A percentile compares a stretch with the other conserved stretches of the same genome.
These are phyloP conservation scores for Circinella minor DNA, from an alignment of 371 early-diverging fungal species.

Conservation along the genomic window DNA sequence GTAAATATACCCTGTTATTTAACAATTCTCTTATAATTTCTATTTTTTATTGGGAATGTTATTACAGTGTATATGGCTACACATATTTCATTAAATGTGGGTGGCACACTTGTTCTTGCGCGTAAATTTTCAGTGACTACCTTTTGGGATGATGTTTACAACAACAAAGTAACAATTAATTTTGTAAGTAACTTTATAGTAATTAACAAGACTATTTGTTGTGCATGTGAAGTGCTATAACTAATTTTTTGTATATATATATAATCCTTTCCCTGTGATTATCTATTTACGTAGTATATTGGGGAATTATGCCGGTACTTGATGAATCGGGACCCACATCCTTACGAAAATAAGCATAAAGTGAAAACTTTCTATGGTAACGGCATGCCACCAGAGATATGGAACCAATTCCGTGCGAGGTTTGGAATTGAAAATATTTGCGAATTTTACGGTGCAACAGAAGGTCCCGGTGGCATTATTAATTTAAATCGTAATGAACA, in stretches of 20 bases:
- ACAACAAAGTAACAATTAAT: constrained; percentile 42
- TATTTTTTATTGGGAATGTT: not conserved
- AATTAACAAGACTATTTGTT: not conserved
- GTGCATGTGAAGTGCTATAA: too few relatives aligned
- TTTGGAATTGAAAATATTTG: constrained; percentile 46
- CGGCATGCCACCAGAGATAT: constrained; percentile 73
- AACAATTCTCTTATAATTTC: not conserved
- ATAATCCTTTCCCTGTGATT: too few relatives aligned
- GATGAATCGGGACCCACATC: constrained; percentile 48
- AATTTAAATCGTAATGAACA: constrained; percentile 49
- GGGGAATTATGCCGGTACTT: constrained; percentile 79
- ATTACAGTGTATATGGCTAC: constrained; percentile 36
- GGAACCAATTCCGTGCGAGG: constrained; percentile 59
- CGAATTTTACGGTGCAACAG: constrained; percentile 62
- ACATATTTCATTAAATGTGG: constrained; percentile 28
- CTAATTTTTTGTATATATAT: too few relatives aligned
- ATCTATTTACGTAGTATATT: constrained; percentile 46
- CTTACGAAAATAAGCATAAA: constrained; percentile 50
- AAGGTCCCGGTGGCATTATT: constrained; percentile 33
- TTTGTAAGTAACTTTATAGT: constrained; percentile 26
- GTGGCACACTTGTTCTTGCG: constrained; percentile 46
- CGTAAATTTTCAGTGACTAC: constrained; percentile 52
- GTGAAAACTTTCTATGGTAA: constrained; percentile 68
- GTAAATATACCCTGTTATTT: not conserved
- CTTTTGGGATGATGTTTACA: constrained; percentile 54